Percentiles rank a stretch among this genome's conserved stretches.
Evolutionary conservation across 2,329 filamentous ascomycete genomes (phyloP).

Genomic region (Apiospora pterosperma): DNA sequence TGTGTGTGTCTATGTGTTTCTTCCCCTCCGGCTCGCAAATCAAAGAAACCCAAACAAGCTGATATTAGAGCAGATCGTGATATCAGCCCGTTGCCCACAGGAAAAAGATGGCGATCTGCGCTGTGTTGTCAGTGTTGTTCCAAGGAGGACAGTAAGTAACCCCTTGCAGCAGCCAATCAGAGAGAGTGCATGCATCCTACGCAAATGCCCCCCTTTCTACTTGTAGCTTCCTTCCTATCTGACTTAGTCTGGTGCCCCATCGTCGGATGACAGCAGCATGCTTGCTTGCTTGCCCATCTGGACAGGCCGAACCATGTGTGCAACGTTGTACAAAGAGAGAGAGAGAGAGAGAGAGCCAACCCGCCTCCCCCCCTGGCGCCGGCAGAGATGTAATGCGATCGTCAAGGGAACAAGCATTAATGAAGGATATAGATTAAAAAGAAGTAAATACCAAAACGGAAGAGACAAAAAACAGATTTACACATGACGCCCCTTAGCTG

Average conservation of each 20-base stretch:
- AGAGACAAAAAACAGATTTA: too few relatives aligned
- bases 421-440: too few relatives aligned
- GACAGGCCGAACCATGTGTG: neutral
- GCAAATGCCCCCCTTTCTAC: neutral
- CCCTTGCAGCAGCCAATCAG: neutral
- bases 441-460: too few relatives aligned
- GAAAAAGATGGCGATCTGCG: neutral
- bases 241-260: neutral
- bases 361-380: too few relatives aligned
- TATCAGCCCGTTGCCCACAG: neutral
- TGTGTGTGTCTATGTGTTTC: neutral
- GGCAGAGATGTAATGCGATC: too few relatives aligned
- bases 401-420: too few relatives aligned
- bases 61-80: neutral
- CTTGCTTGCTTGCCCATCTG: neutral
- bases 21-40: neutral
- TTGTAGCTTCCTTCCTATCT: neutral
- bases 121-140: neutral
- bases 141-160: neutral
- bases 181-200: neutral
- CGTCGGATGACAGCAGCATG: neutral
- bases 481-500: too few relatives aligned
- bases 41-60: neutral
- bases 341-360: too few relatives aligned
- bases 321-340: too few relatives aligned